Base-by-base conservation (phyloP, 495 filamentous ascomycete species). In the Penicillium verhagenii region DNA sequence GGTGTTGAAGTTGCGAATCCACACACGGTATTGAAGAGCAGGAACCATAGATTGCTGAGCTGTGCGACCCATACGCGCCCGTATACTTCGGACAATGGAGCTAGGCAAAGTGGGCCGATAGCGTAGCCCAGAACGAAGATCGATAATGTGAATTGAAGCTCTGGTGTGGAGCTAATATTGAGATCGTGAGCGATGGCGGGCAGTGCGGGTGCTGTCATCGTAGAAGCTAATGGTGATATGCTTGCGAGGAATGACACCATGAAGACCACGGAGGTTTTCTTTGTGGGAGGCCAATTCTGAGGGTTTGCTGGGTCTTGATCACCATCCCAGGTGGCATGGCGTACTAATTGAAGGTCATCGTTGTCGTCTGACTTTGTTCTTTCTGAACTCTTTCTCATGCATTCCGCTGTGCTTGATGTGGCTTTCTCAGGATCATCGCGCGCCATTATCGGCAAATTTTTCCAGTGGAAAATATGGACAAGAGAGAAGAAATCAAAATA, bases 191-290 rank as follows among this genome's bases (percentile, higher is more conserved):
- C 62, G 25, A 88, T 79, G 1, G 68, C 54, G 10, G 56, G 56
- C 7, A 88, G 65, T 0, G 82, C 81, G 0, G 88, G 88, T 2
- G 86, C 84, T 4, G 89, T 75, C 72, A 90, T 88, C 19, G 81
- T 76, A 4, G 79, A 83, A 0, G 83, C 81, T 5, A 85, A 81
- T 33, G 31, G 72, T 1, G 59, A 58, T n/a, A 65, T 50, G n/a
- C 63, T 57, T 0, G 51, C 52, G 23, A 57, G 60, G 2, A 54
- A 26, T 0, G 62, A 68, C 10, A 58, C 47, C 19, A 53, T 25
- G 2, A 52, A 1, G 8, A 43, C 31, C 6, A 21, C 26, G 8
- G 16, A 21, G 71, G 71, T 75, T 58, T 73, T 75, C 49, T 72
- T 70, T 13, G 54, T 57, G 2, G 35, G 29, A 21, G 48, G 20